Evolutionary conservation across 805 yeast species (phyloP).

Genomic region (Wickerhamiella musiphila): DNA sequence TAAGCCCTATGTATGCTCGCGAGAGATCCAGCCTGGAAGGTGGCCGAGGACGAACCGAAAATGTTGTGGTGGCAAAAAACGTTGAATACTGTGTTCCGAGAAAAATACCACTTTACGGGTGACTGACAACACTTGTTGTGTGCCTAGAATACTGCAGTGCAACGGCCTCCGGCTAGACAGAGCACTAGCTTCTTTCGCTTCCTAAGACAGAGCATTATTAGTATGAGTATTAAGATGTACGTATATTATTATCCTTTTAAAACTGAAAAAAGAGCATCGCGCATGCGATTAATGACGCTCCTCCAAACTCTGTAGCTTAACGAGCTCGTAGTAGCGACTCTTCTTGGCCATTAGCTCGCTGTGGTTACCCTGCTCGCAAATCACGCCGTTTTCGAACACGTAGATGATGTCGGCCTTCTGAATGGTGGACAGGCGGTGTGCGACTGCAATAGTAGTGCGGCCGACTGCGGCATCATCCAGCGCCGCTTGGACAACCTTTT

Average conservation of each 20-base stretch:
- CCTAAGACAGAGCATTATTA: too few relatives aligned
- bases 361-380: conserved; percentile 43
- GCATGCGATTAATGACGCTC: too few relatives aligned
- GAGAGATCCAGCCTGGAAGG: too few relatives aligned
- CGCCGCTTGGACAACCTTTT: conserved; percentile 57
- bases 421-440: conserved; percentile 64
- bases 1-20: conserved; percentile 3
- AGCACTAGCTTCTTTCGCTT: too few relatives aligned
- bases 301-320: conserved; percentile 24
- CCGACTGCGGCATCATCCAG: conserved; percentile 46
- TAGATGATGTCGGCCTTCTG: conserved; percentile 43
- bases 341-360: conserved; percentile 27
- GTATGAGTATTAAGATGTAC: too few relatives aligned
- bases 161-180: too few relatives aligned
- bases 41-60: too few relatives aligned
- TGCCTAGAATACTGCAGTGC: too few relatives aligned
- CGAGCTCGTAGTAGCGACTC: conserved; percentile 26
- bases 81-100: too few relatives aligned
- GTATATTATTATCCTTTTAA: neutral
- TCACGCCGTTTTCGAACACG: conserved; percentile 42
- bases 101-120: too few relatives aligned
- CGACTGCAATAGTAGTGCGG: conserved; percentile 72
- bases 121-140: too few relatives aligned
- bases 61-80: too few relatives aligned
- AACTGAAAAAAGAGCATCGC: neutral